Evolutionary conservation across 2,329 filamentous ascomycete species (phyloP), one percentile per base, ranked within the genome.

Genomic region (Calonectria pauciramosa): DNA sequence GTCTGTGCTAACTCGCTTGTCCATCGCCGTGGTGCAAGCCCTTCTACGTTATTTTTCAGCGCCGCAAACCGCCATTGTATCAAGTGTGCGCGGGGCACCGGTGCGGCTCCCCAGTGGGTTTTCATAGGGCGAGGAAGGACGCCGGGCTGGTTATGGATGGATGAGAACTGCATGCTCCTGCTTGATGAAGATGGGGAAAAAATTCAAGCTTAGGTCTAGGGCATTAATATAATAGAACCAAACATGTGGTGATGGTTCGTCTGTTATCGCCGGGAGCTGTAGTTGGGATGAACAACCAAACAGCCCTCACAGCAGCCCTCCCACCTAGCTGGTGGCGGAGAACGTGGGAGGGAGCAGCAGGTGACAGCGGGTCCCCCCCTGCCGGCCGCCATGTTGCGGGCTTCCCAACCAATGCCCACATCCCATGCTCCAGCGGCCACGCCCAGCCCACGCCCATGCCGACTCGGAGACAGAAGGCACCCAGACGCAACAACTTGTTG

Each of bases 321-420:
- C 30, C 23, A 38, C 30, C 18, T 32, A 64, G 36, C 20, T 47
- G 60, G 41, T 41, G 44, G 68, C 41, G 54, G 41, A 68, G 66
- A 60, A 47, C 13, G 52, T 59, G 66, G 68, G 56, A 70, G 56
- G 18, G 67, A 69, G 56, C 56, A 63, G 68, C 68, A 70, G 56
- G 68, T 64, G 68, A 64, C 68, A 70, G 68, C 51, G 28, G 36
- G 44, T 18, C 34, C 54, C 54, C 54, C 56, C 68, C 54, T 70
- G 44, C 54, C 52, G 38, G 54, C 28, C 34, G 26, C 70, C 63
- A 44, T 71, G 28, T 44, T 44, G 56, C 56, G 56, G 56, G n/a
- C 56, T 63, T 63, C 56, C 56, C 56, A 63, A 56, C 52, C 52
- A 47, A 51, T 63, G 63, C 70, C 64, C 63, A 63, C 64, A 59